Percentiles rank a stretch among this genome's conserved stretches.
Conservation (phyloP, 305 asterid species). For the Solanum hybrid region DNA sequence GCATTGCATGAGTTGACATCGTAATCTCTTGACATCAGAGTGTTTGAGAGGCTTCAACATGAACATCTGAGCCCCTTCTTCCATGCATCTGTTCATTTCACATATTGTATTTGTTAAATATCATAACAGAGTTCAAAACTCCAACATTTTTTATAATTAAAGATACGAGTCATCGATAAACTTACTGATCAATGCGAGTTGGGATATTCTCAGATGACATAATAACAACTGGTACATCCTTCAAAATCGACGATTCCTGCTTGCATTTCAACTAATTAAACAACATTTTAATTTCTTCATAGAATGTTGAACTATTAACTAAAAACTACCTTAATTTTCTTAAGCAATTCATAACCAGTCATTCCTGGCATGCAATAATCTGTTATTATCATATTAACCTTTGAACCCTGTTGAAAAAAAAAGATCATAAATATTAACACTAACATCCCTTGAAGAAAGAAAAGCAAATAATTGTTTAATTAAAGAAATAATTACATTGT, state of each 20-base stretch:
- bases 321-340: conserved; percentile 51
- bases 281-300: neutral
- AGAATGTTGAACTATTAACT: neutral
- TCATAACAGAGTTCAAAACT: neutral
- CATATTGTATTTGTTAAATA: neutral
- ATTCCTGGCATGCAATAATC: conserved; percentile 74
- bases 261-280: conserved; percentile 1
- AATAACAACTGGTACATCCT: conserved; percentile 54
- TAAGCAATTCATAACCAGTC: conserved; percentile 64
- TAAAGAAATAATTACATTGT: conserved; percentile 18
- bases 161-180: neutral
- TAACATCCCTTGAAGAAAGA: neutral
- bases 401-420: conserved; percentile 24
- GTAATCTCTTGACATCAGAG: conserved; percentile 13
- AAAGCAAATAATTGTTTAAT: neutral
- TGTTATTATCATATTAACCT: conserved; percentile 56
- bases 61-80: conserved; percentile 58
- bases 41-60: conserved; percentile 26
- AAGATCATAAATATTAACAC: neutral
- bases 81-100: conserved; percentile 29
- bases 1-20: conserved; percentile 8
- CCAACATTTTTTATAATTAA: neutral
- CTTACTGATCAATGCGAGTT: conserved; percentile 29
- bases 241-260: conserved; percentile 50
- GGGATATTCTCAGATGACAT: conserved; percentile 64